Evolutionary conservation across 2,329 filamentous ascomycete genomes (phyloP).

Genomic region (Hypocreales sp.): DNA sequence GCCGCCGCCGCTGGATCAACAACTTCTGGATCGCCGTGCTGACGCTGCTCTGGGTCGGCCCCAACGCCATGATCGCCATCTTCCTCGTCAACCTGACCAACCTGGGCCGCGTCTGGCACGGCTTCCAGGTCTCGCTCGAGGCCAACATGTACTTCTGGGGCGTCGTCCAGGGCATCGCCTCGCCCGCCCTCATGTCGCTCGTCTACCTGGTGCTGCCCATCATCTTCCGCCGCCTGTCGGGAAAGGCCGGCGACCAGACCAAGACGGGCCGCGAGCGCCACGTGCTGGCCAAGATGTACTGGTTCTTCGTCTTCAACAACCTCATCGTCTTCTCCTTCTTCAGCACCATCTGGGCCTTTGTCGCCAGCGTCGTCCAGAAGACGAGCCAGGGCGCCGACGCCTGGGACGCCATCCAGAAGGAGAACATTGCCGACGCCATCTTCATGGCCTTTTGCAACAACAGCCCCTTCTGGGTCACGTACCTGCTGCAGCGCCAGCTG

Average conservation of each 20-base stretch:
- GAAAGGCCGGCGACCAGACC: constrained; percentile 72
- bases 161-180: constrained; percentile 79
- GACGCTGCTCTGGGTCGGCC: constrained; percentile 74
- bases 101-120: constrained; percentile 63
- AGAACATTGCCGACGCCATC: constrained; percentile 45
- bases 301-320: constrained; percentile 97
- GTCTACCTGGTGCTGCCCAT: constrained; percentile 80
- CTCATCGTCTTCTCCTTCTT: constrained; percentile 88
- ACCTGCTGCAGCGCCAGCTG: constrained; percentile 81
- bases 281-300: constrained; percentile 78
- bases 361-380: constrained; percentile 46
- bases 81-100: constrained; percentile 81
- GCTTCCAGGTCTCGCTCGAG: constrained; percentile 51
- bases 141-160: constrained; percentile 58
- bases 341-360: constrained; percentile 63
- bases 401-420: constrained; percentile 52
- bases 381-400: constrained; percentile 41
- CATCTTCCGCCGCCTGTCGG: constrained; percentile 77
- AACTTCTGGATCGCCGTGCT: constrained; percentile 70
- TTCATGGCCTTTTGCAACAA: constrained; percentile 67
- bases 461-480: constrained; percentile 88
- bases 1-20: constrained; percentile 62
- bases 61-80: constrained; percentile 87
- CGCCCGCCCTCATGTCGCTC: constrained; percentile 73
- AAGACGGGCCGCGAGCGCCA: constrained; percentile 88